phyloP scores from a whole-genome alignment of 2,329 filamentous ascomycete genomes.

The Aspergillus neoniger region DNA sequence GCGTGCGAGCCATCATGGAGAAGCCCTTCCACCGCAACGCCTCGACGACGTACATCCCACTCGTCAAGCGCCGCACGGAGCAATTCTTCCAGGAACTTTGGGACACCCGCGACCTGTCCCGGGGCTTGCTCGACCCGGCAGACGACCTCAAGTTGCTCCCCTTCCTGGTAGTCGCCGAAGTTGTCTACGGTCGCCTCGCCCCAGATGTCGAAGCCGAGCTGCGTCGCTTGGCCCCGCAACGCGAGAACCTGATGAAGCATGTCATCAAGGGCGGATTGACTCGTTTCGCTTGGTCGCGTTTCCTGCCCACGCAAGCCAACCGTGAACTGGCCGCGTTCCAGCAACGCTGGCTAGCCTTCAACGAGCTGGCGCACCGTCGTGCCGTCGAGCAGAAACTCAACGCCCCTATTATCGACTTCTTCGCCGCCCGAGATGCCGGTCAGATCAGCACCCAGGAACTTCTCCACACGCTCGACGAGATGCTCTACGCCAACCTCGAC shows the following conservation, averaged over 20 bases:
- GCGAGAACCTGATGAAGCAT: constrained; percentile 36
- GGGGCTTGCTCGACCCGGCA: constrained; percentile 23
- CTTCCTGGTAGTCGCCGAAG: constrained; percentile 43
- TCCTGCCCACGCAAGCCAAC: constrained; percentile 22
- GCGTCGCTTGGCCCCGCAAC: constrained; percentile 19
- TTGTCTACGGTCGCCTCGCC: constrained; percentile 40
- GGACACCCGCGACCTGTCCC: background rate
- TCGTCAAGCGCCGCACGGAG: constrained; percentile 10
- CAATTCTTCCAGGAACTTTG: background rate
- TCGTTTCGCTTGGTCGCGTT: constrained; percentile 27
- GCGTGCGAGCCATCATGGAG: constrained; percentile 5
- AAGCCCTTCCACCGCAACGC: constrained; percentile 2
- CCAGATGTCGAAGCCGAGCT: constrained; percentile 28
- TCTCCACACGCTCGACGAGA: constrained; percentile 51
- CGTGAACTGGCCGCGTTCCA: constrained; percentile 33
- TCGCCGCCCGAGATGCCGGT: constrained; percentile 18
- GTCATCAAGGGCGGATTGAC: constrained; percentile 40
- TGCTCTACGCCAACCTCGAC: constrained; percentile 52
- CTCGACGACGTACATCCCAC: background rate
- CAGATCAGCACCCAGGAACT: constrained; percentile 31
- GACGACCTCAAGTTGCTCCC: constrained; percentile 39
- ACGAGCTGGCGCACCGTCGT: constrained; percentile 25
- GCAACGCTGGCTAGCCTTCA: constrained; percentile 37
- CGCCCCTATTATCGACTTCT: constrained; percentile 15
- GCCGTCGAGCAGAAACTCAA: constrained; percentile 2